Conservation (phyloP, 345 rosid genomes). For the Gossypioides kirkii region DNA sequence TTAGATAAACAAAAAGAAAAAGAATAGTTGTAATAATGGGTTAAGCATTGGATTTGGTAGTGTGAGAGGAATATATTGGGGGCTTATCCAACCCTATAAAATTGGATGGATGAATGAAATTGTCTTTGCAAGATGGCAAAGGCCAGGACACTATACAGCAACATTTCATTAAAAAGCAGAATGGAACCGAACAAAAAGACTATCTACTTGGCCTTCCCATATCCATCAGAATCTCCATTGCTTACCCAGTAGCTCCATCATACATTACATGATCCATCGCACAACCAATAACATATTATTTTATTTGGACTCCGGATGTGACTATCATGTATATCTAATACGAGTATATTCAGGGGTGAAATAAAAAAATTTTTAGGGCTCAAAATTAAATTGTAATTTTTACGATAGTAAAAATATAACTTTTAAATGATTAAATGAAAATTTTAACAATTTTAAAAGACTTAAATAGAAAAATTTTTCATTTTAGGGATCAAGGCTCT, state of each 20-base stretch:
- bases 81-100: slow-evolving; percentile 1
- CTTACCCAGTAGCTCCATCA: neutral
- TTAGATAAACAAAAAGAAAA: neutral
- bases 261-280: neutral
- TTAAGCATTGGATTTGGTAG: neutral
- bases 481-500: too few relatives aligned
- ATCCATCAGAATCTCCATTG: neutral
- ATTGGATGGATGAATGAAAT: neutral
- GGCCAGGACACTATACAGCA: neutral
- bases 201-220: neutral
- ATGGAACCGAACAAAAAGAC: slow-evolving; percentile 3
- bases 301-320: too few relatives aligned
- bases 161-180: slow-evolving; percentile 5
- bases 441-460: too few relatives aligned
- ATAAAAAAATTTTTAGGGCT: too few relatives aligned
- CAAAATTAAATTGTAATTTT: too few relatives aligned
- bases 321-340: too few relatives aligned
- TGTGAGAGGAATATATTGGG: slow-evolving; percentile 5
- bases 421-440: too few relatives aligned
- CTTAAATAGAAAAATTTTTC: too few relatives aligned
- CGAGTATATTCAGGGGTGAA: too few relatives aligned
- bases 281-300: too few relatives aligned
- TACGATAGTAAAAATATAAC: too few relatives aligned
- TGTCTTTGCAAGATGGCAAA: slow-evolving; percentile 10
- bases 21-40: neutral